Conservation (phyloP, 2,329 filamentous ascomycete genomes). For the Diplodia scrobiculata region DNA sequence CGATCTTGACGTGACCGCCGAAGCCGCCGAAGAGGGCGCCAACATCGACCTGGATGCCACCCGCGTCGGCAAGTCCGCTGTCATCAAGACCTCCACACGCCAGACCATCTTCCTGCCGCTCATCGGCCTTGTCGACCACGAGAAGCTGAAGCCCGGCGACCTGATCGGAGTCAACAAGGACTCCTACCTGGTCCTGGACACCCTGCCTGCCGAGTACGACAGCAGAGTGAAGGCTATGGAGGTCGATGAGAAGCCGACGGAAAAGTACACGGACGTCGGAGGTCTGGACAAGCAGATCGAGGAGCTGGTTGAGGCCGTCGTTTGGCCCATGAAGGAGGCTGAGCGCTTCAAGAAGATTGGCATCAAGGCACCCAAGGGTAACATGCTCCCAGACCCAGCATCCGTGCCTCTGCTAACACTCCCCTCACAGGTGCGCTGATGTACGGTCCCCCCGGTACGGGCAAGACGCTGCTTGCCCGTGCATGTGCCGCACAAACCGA, state of each 20-base stretch:
- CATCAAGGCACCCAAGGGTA: slow-evolving; percentile 99
- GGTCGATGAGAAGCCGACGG: slow-evolving; percentile 98
- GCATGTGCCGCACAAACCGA: slow-evolving; percentile 98
- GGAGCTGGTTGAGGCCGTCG: slow-evolving; percentile 95
- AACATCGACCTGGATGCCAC: slow-evolving; percentile 98
- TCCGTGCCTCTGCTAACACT: slow-evolving; percentile 27
- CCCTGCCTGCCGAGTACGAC: slow-evolving; percentile 95
- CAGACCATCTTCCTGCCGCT: slow-evolving; percentile 98
- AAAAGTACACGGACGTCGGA: slow-evolving; percentile 98
- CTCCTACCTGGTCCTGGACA: slow-evolving; percentile 95
- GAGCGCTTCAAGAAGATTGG: slow-evolving; percentile 99
- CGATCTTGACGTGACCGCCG: slow-evolving; percentile 92
- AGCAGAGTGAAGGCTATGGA: slow-evolving; percentile 99
- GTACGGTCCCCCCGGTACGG: slow-evolving; percentile 92
- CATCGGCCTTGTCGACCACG: slow-evolving; percentile 93
- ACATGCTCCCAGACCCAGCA: slow-evolving; percentile 32
- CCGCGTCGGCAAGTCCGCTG: slow-evolving; percentile 93
- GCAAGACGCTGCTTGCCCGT: slow-evolving; percentile 88
- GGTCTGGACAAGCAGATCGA: slow-evolving; percentile 98
- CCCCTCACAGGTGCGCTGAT: slow-evolving; percentile 76
- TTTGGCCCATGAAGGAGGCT: slow-evolving; percentile 99
- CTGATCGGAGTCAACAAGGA: slow-evolving; percentile 99
- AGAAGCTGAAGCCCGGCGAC: slow-evolving; percentile 91
- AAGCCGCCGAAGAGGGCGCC: slow-evolving; percentile 94
- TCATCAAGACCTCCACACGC: slow-evolving; percentile 98